Base-by-base conservation (phyloP, 1,284 basidiomycete genomes). In the Takashimella tepidaria region DNA sequence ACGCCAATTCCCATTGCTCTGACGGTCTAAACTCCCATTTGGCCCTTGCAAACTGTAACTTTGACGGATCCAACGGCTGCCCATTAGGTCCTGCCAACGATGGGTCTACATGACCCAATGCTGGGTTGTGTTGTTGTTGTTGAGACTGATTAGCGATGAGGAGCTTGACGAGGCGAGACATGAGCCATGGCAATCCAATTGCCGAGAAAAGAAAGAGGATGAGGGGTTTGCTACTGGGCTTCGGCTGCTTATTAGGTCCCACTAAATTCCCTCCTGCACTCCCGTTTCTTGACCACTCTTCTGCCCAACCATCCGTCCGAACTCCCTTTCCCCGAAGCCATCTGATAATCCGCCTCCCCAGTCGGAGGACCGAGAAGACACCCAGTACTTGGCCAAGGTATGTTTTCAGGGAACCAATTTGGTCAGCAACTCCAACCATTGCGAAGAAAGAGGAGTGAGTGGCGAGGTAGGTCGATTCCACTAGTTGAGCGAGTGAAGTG, bases 401-500 rank as follows among this genome's bases (percentile, higher is more conserved):
- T 63, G 92, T 89, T 50, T 92, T 84, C 44, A 98, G 82, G 63
- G 89, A 87, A 6, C 86, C 86, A 67, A 99, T 88, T 73, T 98
- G 96, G 69, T 99, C 95, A 41, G 93, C 83, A 24, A 98, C 93
- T 57, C 92, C 92, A 52, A 98, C 92, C 89, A 99, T 97, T 56
- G 95, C 95, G 73, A 98, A 98, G 79, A 99, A 98, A 43, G 85
- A 88, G 3, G 89, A 92, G 76, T 99, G 96, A 0, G 96, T 99
- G 3, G 96, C 96, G 88, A 98, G 92, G 76, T 97, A 98, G 3
- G 96, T 98, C 42, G 84, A 88, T 74, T 98, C 95, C 64, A 99
- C 85, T 84, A 99, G 95, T 75, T 98, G 96, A 0, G 96, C 89
- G 57, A 99, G 87, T 12, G 93, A 93, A 0, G 87, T 84, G 74